A percentile compares a stretch with the other conserved stretches of the same genome.
These are phyloP conservation scores for Heterobasidion parviporum DNA, from an alignment of 1,284 basidiomycete species.

Conservation along the genomic window DNA sequence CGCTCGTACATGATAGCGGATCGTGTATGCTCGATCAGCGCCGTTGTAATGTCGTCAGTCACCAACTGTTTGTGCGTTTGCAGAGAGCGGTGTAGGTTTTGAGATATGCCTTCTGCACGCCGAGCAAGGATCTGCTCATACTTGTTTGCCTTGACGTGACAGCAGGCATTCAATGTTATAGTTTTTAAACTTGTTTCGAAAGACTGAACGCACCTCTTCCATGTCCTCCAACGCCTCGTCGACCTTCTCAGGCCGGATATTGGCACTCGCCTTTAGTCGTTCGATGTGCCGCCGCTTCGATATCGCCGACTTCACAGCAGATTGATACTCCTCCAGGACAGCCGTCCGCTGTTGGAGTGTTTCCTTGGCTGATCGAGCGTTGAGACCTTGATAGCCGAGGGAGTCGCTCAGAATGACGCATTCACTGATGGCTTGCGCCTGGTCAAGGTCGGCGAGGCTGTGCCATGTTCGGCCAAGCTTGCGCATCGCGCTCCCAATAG, in stretches of 20 bases:
- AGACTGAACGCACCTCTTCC: conserved; percentile 61
- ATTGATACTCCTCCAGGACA: conserved; percentile 87
- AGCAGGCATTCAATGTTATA: not conserved
- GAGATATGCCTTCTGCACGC: conserved; percentile 83
- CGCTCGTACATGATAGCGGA: conserved; percentile 87
- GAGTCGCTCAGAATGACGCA: conserved; percentile 89
- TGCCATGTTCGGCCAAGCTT: conserved; percentile 85
- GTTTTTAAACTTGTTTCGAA: not conserved
- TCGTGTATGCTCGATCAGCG: conserved; percentile 85
- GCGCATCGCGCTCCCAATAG: conserved; percentile 69
- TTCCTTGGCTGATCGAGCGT: conserved; percentile 91
- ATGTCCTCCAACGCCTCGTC: conserved; percentile 92
- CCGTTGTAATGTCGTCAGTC: conserved; percentile 82
- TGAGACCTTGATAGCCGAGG: conserved; percentile 88
- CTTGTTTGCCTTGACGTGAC: conserved; percentile 64
- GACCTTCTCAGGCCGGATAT: conserved; percentile 78
- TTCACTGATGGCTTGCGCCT: conserved; percentile 84
- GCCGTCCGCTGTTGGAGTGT: conserved; percentile 80
- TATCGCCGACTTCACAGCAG: conserved; percentile 85
- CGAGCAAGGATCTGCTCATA: conserved; percentile 78
- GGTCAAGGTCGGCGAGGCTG: conserved; percentile 75
- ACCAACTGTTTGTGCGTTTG: conserved; percentile 77
- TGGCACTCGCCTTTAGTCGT: conserved; percentile 81
- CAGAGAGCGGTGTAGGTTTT: conserved; percentile 81
- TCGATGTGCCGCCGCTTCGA: conserved; percentile 87